Percentiles rank a stretch among this genome's conserved stretches.
phyloP scores from a whole-genome alignment of 495 filamentous ascomycete species.

The Xylaria nigripes region DNA sequence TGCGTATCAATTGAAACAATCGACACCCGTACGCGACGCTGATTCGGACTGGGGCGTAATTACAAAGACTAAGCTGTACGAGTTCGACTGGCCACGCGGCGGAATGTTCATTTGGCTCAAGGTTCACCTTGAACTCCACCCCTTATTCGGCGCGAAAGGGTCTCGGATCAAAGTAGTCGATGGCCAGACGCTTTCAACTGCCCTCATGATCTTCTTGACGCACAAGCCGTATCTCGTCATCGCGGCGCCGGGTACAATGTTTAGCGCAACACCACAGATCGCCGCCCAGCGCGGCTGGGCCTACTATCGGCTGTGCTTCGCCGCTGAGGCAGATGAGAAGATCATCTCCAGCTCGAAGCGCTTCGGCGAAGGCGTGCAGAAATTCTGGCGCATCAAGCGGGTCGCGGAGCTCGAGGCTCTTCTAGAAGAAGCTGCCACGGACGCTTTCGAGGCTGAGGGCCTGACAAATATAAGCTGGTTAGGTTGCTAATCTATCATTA shows the following conservation, averaged over 20 bases:
- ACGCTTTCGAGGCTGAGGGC: constrained; percentile 6
- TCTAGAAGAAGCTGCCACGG: constrained; percentile 17
- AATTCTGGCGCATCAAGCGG: constrained; percentile 67
- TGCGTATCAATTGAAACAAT: constrained; percentile 48
- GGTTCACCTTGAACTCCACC: constrained; percentile 60
- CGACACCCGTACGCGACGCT: constrained; percentile 25
- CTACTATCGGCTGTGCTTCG: constrained; percentile 77
- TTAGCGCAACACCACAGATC: constrained; percentile 54
- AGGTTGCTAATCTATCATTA: constrained; percentile 23
- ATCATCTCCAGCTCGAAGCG: constrained; percentile 49
- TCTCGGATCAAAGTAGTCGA: constrained; percentile 22
- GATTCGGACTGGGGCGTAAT: constrained; percentile 59
- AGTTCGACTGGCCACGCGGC: constrained; percentile 70
- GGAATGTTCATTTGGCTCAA: constrained; percentile 91
- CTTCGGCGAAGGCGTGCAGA: constrained; percentile 57
- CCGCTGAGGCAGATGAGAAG: constrained; percentile 64
- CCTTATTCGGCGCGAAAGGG: constrained; percentile 47
- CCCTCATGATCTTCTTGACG: constrained; percentile 68
- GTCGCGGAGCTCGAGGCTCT: constrained; percentile 53
- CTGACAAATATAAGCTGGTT: constrained; percentile 23
- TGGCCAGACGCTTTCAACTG: constrained; percentile 41
- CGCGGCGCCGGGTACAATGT: constrained; percentile 60
- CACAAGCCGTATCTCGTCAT: constrained; percentile 59
- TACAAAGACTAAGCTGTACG: constrained; percentile 58
- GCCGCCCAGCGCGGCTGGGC: constrained; percentile 47